These are phyloP conservation scores for Sporothrix pallida DNA, from an alignment of 2,329 filamentous ascomycete species.

Conservation along the genomic window DNA sequence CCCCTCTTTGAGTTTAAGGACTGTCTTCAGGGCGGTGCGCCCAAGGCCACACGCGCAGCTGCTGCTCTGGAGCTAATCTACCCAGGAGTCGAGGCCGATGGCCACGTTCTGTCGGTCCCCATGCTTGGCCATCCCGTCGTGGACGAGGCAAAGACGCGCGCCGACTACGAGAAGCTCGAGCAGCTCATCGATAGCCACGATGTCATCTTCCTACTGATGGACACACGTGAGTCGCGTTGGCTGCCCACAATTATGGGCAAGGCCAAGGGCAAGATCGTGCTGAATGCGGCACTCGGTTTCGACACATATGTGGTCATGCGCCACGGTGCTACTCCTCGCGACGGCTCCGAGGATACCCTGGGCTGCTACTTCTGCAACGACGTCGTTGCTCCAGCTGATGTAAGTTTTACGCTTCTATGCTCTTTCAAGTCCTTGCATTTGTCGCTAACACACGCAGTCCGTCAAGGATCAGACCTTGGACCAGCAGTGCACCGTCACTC, in stretches of 20 bases:
- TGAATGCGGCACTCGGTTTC: slow-evolving; percentile 95
- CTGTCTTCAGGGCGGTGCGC: slow-evolving; percentile 81
- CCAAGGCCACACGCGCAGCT: slow-evolving; percentile 82
- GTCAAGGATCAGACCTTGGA: slow-evolving; percentile 94
- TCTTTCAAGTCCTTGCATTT: background rate
- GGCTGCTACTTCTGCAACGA: slow-evolving; percentile 99
- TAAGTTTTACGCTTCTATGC: slow-evolving; percentile 59
- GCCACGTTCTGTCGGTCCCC: slow-evolving; percentile 83
- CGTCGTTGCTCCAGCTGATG: slow-evolving; percentile 90
- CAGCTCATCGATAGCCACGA: slow-evolving; percentile 83
- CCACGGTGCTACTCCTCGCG: slow-evolving; percentile 72
- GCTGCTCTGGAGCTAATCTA: slow-evolving; percentile 84
- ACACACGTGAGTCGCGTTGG: slow-evolving; percentile 93
- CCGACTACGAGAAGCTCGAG: slow-evolving; percentile 77
- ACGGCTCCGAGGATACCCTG: slow-evolving; percentile 67
- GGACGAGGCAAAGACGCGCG: slow-evolving; percentile 71
- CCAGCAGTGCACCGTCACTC: slow-evolving; percentile 96
- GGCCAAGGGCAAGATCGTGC: slow-evolving; percentile 87
- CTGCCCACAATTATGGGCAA: slow-evolving; percentile 96
- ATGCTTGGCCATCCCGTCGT: slow-evolving; percentile 92
- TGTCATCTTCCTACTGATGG: slow-evolving; percentile 95
- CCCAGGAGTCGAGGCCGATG: slow-evolving; percentile 81
- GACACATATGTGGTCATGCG: slow-evolving; percentile 98
- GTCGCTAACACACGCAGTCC: slow-evolving; percentile 61
- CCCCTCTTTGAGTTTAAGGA: slow-evolving; percentile 91